Percentiles rank a stretch among this genome's conserved stretches.
phyloP scores from a whole-genome alignment of 2,329 filamentous ascomycete genomes.

The Coniosporium tulheliwenetii region DNA sequence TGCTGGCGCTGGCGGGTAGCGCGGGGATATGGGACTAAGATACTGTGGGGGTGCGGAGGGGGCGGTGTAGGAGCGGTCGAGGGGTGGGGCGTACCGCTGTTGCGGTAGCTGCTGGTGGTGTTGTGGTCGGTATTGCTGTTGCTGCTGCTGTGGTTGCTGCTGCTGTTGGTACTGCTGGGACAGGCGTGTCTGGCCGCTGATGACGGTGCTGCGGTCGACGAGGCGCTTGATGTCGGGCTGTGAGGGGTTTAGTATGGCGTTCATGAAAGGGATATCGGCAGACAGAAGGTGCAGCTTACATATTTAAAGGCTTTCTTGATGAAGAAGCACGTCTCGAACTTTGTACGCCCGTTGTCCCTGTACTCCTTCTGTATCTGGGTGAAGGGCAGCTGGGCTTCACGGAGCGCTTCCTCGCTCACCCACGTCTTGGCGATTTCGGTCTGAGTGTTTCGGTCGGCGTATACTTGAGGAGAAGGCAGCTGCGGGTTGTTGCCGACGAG shows the following conservation, averaged over 20 bases:
- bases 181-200: conserved; percentile 12
- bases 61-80: too few relatives aligned
- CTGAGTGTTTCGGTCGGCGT: conserved; percentile 14
- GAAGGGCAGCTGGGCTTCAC: conserved; percentile 15
- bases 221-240: conserved; percentile 15
- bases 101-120: too few relatives aligned
- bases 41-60: too few relatives aligned
- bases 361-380: conserved; percentile 17
- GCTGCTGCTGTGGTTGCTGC: too few relatives aligned
- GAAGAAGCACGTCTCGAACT: conserved; percentile 18
- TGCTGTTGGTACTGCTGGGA: too few relatives aligned
- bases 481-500: conserved; percentile 15
- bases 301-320: conserved; percentile 18
- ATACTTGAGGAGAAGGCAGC: conserved; percentile 11
- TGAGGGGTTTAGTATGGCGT: not conserved
- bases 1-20: too few relatives aligned
- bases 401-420: conserved; percentile 21
- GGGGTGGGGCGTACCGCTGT: too few relatives aligned
- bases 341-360: conserved; percentile 14
- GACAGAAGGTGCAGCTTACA: conserved; percentile 2
- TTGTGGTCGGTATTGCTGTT: too few relatives aligned
- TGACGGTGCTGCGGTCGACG: conserved; percentile 21
- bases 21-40: too few relatives aligned
- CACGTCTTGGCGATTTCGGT: conserved; percentile 21
- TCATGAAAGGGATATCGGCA: not conserved